phyloP scores from a whole-genome alignment of 2,329 filamentous ascomycete genomes.

The Pseudogymnoascus sp. region DNA sequence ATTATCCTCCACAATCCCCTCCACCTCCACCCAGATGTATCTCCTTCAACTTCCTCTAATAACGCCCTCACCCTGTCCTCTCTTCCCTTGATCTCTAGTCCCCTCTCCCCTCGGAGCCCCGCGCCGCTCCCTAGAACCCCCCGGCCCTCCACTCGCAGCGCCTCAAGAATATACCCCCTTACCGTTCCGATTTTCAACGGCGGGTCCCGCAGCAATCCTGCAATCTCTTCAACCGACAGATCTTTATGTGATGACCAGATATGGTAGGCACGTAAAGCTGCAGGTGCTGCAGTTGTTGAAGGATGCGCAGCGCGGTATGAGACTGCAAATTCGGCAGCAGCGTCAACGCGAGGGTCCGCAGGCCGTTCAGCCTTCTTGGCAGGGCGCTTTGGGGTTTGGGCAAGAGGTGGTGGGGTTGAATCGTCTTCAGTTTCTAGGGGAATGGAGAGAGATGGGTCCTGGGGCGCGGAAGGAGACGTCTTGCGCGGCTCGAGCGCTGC shows the following conservation, averaged over 20 bases:
- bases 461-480: conserved; percentile 4
- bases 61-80: conserved; percentile 39
- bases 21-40: background rate
- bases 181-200: conserved; percentile 51
- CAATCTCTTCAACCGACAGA: conserved; percentile 41
- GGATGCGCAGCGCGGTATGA: conserved; percentile 16
- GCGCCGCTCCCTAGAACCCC: background rate
- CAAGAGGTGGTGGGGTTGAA: background rate
- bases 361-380: background rate
- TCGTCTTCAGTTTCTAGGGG: conserved; percentile 11
- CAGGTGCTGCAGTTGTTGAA: conserved; percentile 5
- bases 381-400: background rate
- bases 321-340: conserved; percentile 21
- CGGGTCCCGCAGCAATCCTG: conserved; percentile 48
- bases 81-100: conserved; percentile 38
- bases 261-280: conserved; percentile 49
- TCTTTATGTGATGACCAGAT: conserved; percentile 51
- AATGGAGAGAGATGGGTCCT: conserved; percentile 24
- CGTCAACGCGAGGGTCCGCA: conserved; percentile 13
- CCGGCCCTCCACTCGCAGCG: conserved; percentile 38
- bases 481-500: conserved; percentile 5
- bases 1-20: conserved; percentile 4
- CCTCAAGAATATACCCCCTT: conserved; percentile 48
- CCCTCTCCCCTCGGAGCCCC: conserved; percentile 6
- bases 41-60: conserved; percentile 21